Conservation (phyloP, 345 rosid species). For the Gossypium bickii region DNA sequence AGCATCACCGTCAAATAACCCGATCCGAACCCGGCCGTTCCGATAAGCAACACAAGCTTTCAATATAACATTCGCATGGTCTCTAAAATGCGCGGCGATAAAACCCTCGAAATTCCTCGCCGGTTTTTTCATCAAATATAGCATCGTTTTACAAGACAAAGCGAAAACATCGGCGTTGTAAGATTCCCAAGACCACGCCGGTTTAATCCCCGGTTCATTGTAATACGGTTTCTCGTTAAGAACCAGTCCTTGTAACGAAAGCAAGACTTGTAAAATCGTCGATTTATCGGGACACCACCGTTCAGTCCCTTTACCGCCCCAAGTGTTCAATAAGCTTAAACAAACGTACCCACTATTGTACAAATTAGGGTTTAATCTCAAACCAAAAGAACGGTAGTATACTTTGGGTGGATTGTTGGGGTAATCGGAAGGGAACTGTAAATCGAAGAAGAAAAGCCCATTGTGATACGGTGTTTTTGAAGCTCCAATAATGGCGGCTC, state of each 20-base stretch:
- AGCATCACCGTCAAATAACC: background rate
- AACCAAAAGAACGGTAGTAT: conserved; percentile 6
- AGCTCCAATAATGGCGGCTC: conserved; percentile 18
- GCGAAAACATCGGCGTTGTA: conserved; percentile 8
- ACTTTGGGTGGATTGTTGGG: conserved; percentile 13
- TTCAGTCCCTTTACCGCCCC: background rate
- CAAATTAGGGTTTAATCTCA: conserved; percentile 21
- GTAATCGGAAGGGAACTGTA: conserved; percentile 13
- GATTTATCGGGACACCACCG: background rate
- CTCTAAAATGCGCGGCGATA: background rate
- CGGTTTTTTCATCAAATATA: background rate
- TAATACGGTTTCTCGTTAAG: conserved; percentile 12
- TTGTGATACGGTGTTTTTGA: conserved; percentile 8
- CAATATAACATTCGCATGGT: background rate
- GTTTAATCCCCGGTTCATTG: conserved; percentile 10
- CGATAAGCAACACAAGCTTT: conserved; percentile 17
- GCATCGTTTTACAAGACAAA: conserved; percentile 18
- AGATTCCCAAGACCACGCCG: background rate
- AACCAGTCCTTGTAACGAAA: conserved; percentile 19
- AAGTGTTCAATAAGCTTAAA: conserved; percentile 17
- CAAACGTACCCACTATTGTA: conserved; percentile 18
- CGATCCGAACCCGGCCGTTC: background rate
- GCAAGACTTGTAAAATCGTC: conserved; percentile 18
- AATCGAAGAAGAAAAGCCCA: conserved; percentile 15
- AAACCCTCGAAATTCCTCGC: conserved; percentile 19